phyloP scores from a whole-genome alignment of 768 basidiomycete genomes.

The Porphyrellus cyaneotinctus region DNA sequence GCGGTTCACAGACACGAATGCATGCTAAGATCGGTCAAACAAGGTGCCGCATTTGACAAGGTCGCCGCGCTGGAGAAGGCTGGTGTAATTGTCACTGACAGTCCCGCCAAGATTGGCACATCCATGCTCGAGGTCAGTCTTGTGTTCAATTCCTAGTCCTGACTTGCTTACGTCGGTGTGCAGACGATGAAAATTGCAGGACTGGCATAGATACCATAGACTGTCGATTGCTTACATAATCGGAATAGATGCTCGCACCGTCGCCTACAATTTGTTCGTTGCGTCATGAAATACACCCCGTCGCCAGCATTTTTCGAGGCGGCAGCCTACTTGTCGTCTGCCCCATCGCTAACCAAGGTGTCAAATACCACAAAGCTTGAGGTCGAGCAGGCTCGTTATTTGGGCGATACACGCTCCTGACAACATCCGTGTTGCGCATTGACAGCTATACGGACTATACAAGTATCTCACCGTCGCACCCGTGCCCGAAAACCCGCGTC shows the following conservation, averaged over 20 bases:
- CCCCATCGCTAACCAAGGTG: conserved; percentile 51
- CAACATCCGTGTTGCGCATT: conserved; percentile 22
- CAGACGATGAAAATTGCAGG: conserved; percentile 81
- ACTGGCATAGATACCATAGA: conserved; percentile 45
- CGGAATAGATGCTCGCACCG: conserved; percentile 9
- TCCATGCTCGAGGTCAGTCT: conserved; percentile 82
- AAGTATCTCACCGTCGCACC: conserved; percentile 64
- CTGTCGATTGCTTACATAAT: conserved; percentile 36
- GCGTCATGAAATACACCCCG: conserved; percentile 28
- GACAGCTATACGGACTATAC: conserved; percentile 82
- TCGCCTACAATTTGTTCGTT: neutral
- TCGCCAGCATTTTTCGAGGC: conserved; percentile 53
- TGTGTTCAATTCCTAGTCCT: neutral
- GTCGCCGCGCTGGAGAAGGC: conserved; percentile 87
- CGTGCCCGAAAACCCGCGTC: conserved; percentile 54
- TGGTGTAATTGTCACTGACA: conserved; percentile 90
- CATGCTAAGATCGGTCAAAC: neutral
- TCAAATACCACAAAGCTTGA: conserved; percentile 67
- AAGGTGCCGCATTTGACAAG: conserved; percentile 90
- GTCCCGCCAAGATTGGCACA: conserved; percentile 90
- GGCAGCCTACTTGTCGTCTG: conserved; percentile 57
- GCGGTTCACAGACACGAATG: neutral
- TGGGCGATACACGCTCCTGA: conserved; percentile 16
- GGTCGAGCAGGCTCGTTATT: conserved; percentile 42
- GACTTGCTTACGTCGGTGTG: conserved; percentile 5